These are phyloP conservation scores for Daldinia sp. DNA, from an alignment of 2,329 filamentous ascomycete species.

Conservation along the genomic window DNA sequence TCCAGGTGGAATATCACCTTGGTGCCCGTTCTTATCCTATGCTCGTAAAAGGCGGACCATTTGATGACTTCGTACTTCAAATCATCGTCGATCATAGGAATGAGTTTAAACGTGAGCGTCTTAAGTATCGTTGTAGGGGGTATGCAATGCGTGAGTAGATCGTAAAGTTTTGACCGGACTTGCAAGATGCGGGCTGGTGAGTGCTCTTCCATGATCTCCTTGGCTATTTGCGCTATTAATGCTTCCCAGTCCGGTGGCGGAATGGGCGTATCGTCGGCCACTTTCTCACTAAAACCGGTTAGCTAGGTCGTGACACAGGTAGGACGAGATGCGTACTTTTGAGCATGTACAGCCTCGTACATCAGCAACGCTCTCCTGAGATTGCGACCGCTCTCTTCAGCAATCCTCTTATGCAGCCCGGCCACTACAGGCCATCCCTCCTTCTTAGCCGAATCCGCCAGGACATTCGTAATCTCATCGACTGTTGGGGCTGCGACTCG, in stretches of 20 bases:
- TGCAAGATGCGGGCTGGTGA: slow-evolving; percentile 88
- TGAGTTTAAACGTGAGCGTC: slow-evolving; percentile 91
- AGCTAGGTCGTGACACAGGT: neutral
- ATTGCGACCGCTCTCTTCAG: slow-evolving; percentile 89
- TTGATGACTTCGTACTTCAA: slow-evolving; percentile 92
- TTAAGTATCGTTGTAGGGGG: slow-evolving; percentile 93
- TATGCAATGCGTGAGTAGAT: slow-evolving; percentile 96
- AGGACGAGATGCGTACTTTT: slow-evolving; percentile 73
- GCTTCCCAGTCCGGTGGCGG: slow-evolving; percentile 98
- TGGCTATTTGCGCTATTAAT: slow-evolving; percentile 86
- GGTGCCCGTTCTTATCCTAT: slow-evolving; percentile 87
- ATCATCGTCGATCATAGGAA: slow-evolving; percentile 85
- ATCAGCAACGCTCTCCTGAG: slow-evolving; percentile 89
- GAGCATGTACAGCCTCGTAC: slow-evolving; percentile 96
- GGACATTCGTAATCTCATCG: slow-evolving; percentile 80
- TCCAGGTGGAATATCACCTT: slow-evolving; percentile 99
- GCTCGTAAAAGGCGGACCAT: slow-evolving; percentile 98
- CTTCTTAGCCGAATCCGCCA: slow-evolving; percentile 75
- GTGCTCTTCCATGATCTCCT: slow-evolving; percentile 91
- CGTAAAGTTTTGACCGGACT: slow-evolving; percentile 94
- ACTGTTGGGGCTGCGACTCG: slow-evolving; percentile 90
- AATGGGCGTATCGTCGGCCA: slow-evolving; percentile 86
- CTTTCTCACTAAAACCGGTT: slow-evolving; percentile 73
- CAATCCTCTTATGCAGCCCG: slow-evolving; percentile 83
- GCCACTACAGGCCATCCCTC: slow-evolving; percentile 84